Evolutionary conservation across 2,329 filamentous ascomycete genomes (phyloP).

Genomic region (Aspergillus quadricinctus): DNA sequence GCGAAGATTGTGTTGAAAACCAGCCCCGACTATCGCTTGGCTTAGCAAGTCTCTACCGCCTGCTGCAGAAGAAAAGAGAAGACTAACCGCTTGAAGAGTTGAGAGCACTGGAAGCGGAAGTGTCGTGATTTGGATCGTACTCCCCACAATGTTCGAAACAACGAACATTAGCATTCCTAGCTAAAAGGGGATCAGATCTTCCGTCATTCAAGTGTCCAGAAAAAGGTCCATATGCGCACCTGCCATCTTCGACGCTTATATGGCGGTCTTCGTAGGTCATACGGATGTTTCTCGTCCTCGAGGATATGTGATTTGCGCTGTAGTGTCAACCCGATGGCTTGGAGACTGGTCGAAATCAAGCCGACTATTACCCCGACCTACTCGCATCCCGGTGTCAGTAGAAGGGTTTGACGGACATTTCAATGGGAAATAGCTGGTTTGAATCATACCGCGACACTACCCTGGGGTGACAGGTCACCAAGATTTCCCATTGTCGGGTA

Average conservation of each 20-base stretch:
- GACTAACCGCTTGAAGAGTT: conserved; percentile 73
- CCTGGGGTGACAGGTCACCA: conserved; percentile 71
- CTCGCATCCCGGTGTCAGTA: conserved; percentile 14
- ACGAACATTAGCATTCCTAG: conserved; percentile 97
- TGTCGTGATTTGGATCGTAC: conserved; percentile 95
- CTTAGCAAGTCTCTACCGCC: conserved; percentile 8
- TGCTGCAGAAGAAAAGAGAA: conserved; percentile 1
- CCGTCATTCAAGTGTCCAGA: conserved; percentile 11
- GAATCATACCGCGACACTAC: conserved; percentile 66
- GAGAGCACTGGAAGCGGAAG: conserved; percentile 90
- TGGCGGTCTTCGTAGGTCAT: conserved; percentile 76
- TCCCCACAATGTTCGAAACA: conserved; percentile 87
- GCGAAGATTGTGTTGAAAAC: conserved; percentile 99
- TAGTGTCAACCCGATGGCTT: conserved; percentile 89
- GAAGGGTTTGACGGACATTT: neutral
- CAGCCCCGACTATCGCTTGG: conserved; percentile 63
- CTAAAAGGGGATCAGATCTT: conserved; percentile 27
- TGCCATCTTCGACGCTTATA: conserved; percentile 93
- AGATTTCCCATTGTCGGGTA: conserved; percentile 60
- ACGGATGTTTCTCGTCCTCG: conserved; percentile 84
- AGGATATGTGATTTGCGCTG: conserved; percentile 98
- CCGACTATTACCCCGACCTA: conserved; percentile 92
- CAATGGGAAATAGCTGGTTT: neutral
- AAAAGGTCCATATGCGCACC: conserved; percentile 32
- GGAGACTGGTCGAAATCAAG: conserved; percentile 86